Conservation (phyloP, 805 yeast species). For the Wickerhamomyces canadensis region DNA sequence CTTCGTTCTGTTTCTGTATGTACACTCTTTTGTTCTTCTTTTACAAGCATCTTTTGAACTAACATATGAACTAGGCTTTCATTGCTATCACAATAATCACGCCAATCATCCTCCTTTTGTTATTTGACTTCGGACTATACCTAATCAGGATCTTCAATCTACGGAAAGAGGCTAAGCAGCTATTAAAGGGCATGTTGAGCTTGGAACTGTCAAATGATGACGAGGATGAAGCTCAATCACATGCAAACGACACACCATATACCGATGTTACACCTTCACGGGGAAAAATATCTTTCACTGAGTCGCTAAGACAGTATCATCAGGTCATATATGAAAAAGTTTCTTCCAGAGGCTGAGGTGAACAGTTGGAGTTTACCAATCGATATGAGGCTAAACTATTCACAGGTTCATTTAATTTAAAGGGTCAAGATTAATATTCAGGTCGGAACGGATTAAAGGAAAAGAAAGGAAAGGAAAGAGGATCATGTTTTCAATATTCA, state of each 20-base stretch:
- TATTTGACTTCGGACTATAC: conserved; percentile 16
- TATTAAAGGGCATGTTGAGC: conserved; percentile 5
- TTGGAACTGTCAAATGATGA: conserved; percentile 3
- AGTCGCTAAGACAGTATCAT: neutral
- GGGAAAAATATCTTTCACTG: neutral
- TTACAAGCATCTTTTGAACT: neutral
- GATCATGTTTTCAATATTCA: too few species aligned
- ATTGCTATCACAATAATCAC: conserved; percentile 5
- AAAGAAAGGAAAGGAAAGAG: too few species aligned
- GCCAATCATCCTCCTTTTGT: conserved; percentile 11
- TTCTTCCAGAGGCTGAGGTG: neutral
- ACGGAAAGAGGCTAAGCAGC: neutral
- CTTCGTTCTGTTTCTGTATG: too few species aligned
- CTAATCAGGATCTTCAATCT: conserved; percentile 10
- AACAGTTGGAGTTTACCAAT: neutral
- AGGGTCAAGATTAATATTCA: neutral
- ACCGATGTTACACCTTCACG: too few species aligned
- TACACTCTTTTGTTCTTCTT: neutral
- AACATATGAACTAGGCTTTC: conserved; percentile 1
- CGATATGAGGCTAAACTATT: neutral
- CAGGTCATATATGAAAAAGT: neutral
- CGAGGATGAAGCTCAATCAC: neutral
- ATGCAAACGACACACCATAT: too few species aligned
- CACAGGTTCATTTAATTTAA: too few species aligned
- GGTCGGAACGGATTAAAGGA: too few species aligned